These are phyloP conservation scores for Fusarium oligoseptatum DNA, from an alignment of 2,329 filamentous ascomycete genomes.

Conservation along the genomic window DNA sequence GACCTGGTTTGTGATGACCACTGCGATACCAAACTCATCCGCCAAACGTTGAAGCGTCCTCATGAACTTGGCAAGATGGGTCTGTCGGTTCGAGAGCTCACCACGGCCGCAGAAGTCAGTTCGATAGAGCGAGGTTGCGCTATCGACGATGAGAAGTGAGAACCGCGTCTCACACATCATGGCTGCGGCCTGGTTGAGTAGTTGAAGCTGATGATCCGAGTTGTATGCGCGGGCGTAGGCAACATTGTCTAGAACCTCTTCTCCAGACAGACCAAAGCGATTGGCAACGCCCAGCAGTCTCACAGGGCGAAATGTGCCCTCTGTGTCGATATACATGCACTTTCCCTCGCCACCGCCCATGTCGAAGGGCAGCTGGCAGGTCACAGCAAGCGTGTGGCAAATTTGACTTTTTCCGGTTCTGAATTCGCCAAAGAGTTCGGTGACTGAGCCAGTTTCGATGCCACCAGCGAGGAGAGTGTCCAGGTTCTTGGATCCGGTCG, in stretches of 20 bases:
- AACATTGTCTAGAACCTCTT: conserved; percentile 98
- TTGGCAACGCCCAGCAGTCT: conserved; percentile 92
- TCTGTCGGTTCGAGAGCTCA: conserved; percentile 93
- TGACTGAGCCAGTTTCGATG: conserved; percentile 96
- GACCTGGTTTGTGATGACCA: conserved; percentile 98
- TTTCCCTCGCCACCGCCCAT: conserved; percentile 99
- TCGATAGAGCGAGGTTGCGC: conserved; percentile 93
- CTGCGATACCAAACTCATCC: conserved; percentile 92
- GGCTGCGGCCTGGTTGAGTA: conserved; percentile 92
- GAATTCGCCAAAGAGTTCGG: conserved; percentile 98
- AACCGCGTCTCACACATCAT: conserved; percentile 99
- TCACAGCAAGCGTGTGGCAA: conserved; percentile 98
- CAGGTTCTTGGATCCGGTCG: conserved; percentile 96
- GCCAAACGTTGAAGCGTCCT: conserved; percentile 83
- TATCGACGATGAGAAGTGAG: conserved; percentile 95
- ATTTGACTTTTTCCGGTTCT: conserved; percentile 98
- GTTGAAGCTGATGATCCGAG: conserved; percentile 95
- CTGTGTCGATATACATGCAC: conserved; percentile 98
- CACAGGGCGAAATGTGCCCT: conserved; percentile 96
- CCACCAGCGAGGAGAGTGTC: conserved; percentile 95
- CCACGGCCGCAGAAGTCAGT: conserved; percentile 98
- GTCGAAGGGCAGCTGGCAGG: conserved; percentile 96
- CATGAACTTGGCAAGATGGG: conserved; percentile 90
- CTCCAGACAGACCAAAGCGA: conserved; percentile 92
- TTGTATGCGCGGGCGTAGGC: conserved; percentile 99